Base-by-base conservation (phyloP, 2,329 filamentous ascomycete genomes). In the Epichloe amarillans region DNA sequence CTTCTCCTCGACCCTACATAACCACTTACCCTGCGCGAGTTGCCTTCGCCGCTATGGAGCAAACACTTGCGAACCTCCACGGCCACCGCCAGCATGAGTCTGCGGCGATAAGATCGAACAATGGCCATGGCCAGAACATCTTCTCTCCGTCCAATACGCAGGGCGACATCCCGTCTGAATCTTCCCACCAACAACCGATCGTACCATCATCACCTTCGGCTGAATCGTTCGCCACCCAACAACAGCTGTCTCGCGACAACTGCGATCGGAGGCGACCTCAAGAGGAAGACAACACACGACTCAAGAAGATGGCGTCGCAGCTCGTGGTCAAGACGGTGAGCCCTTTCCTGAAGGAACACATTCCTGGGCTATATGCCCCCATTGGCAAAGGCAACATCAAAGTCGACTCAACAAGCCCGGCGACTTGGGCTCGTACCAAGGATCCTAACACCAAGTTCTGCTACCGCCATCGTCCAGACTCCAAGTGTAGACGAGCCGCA, bases 381-480 rank as follows among this genome's bases (percentile, higher is more conserved):
- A 72, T 88, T 51, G 84, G 85, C 53, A 80, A 80, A 58, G 69
- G 71, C 7, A 72, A 69, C 49, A 49, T 51, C 40, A 48, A 58
- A 11, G 64, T 54, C 46, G 69, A 62, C 43, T 38, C 46, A 7
- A 26, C 48, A 15, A 49, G 46, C 40, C 52, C 48, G 14, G 19
- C 49, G 42, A 46, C 47, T n/a, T 51, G 46, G 52, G 44, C 26
- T 21, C 52, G 46, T 19, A 69, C 72, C 44, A 72, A 67, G 60
- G 78, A 81, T 55, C 77, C 75, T 37, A 95, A 90, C 65, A 94
- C 88, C 59, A 93, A 87, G 66, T 97, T 86, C 71, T 98, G 93
- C 71, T 98, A 98, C 67, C 83, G 93, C 51, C 93, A 98, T 67
- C 79, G 87, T 50, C 93, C 93, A 2, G 93, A 97, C 66, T 82